Base-by-base conservation (phyloP, 306 rosid genomes). In the Comarum palustre region DNA sequence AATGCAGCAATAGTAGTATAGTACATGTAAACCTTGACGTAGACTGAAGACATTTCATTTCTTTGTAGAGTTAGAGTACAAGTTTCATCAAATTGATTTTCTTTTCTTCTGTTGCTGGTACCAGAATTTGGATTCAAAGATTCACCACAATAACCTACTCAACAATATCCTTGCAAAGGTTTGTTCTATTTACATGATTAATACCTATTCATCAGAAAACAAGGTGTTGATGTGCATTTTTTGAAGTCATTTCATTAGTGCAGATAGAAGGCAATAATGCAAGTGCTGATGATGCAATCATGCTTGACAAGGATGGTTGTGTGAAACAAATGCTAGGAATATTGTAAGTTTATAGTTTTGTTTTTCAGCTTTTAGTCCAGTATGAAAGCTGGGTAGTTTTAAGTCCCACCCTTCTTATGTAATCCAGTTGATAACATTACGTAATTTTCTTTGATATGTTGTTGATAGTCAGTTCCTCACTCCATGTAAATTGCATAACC, bases 91-190 rank as follows among this genome's bases (percentile, higher is more conserved):
- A 38, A 12, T 32, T 74, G 76, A 73, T 74, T 42, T 51, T 38
- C 12, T 72, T 25, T 74, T 68, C 71, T 47, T 45, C 66, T 64
- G 25, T 19, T 60, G 41, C 59, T 54, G 72, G 75, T 24, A 42
- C 73, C 86, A 91, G 97, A 91, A 86, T 79, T 69, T 91, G 87
- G 97, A 91, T 82, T 91, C 97, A n/a, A 91, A 91, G 97, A 91
- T 89, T 84, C 97, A 91, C 77, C 97, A 91, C 89, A 91, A 91
- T 77, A 91, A 91, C 77, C 93, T 91, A 57, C 97, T 87, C 66
- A 91, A 91, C 68, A 91, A 89, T 82, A 86, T 91, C 75, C 97
- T 91, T 58, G 97, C 97, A 16, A 91, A 91, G 97, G 96, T 91
- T 51, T 57, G 68, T 79, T 60, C 61, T 54, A 17, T 75, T 62